Evolutionary conservation across 371 early-diverging fungal genomes (phyloP).

Genomic region (Mortierella sp.): DNA sequence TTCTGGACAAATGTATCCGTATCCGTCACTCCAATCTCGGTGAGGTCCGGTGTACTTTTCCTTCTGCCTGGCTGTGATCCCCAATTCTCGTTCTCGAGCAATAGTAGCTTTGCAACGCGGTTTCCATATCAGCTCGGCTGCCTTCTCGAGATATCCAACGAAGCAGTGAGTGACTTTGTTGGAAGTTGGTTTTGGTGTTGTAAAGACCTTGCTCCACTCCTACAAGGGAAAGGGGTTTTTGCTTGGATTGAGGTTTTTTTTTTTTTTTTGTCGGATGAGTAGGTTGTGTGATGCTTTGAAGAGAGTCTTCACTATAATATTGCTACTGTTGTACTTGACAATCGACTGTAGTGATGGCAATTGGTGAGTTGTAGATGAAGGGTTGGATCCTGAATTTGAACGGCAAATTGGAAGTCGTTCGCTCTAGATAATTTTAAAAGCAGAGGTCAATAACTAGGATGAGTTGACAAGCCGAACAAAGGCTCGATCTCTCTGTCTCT

Average conservation of each 20-base stretch:
- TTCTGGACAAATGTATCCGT: too few relatives aligned
- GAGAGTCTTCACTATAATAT: neutral
- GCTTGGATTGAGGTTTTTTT: neutral
- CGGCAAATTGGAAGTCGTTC: neutral
- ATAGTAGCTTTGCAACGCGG: too few relatives aligned
- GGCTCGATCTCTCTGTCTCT: neutral
- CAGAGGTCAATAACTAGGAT: neutral
- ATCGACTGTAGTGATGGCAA: neutral
- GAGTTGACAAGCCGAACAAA: neutral
- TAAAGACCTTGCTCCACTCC: too few relatives aligned
- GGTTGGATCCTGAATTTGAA: neutral
- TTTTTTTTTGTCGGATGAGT: neutral
- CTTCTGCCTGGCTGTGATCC: too few relatives aligned
- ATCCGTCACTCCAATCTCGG: too few relatives aligned
- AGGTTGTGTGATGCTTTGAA: neutral
- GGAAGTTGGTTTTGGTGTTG: too few relatives aligned
- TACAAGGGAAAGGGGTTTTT: too few relatives aligned
- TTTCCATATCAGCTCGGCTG: too few relatives aligned
- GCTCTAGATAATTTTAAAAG: neutral
- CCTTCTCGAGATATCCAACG: too few relatives aligned
- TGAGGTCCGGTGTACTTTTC: too few relatives aligned
- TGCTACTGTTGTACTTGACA: neutral
- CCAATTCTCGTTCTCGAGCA: too few relatives aligned
- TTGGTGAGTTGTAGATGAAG: neutral
- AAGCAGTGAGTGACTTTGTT: too few relatives aligned